Base-by-base conservation (phyloP, 2,329 filamentous ascomycete genomes). In the Parascedosporium putredinis region DNA sequence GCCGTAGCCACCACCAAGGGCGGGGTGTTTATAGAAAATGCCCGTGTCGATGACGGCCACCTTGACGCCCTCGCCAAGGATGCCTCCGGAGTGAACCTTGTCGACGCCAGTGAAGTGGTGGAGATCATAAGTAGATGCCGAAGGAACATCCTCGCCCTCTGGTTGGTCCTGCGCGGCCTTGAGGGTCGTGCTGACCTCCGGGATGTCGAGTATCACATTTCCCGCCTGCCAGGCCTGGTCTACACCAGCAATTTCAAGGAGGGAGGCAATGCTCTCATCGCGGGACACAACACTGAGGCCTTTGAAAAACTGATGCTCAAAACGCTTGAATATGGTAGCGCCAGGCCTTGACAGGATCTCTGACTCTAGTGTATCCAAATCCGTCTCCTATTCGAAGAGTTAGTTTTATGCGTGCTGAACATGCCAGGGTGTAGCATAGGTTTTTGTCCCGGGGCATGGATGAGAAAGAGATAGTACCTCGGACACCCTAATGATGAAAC, bases 1-100 rank as follows among this genome's bases (percentile, higher is more conserved):
- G 1, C 66, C 66, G 54, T 67, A 67, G 46, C 66, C 67, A 0
- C 65, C 64, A 16, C 66, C 66, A 18, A 68, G 63, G 16, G 52
- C 54, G 6, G 50, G 49, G 40, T 70, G 67, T 1, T 59, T 64
- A 43, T 70, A 70, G 46, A 68, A 65, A 24, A 69, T 57, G 0
- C 67, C 67, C 1, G 65, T 67, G 48, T 70, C 67, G 34, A 70
- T 62, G 24, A 70, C 57, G 7, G 66, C 67, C 29, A 70, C 57
- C 29, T 59, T 68, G 12, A 59, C 63, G 1, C 66, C 67, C 40
- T 63, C 63, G 3, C 67, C 67, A 7, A 60, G 56, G 14, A 68
- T 62, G 2, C 67, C 67, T n/a, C 56, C 54, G 16, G 58, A 56
- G 36, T 70, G 67, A 2, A 69, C 59, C 47, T 57, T 62, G 20